These are phyloP conservation scores for Phylloporus sp. DNA, from an alignment of 768 basidiomycete species.

Conservation along the genomic window DNA sequence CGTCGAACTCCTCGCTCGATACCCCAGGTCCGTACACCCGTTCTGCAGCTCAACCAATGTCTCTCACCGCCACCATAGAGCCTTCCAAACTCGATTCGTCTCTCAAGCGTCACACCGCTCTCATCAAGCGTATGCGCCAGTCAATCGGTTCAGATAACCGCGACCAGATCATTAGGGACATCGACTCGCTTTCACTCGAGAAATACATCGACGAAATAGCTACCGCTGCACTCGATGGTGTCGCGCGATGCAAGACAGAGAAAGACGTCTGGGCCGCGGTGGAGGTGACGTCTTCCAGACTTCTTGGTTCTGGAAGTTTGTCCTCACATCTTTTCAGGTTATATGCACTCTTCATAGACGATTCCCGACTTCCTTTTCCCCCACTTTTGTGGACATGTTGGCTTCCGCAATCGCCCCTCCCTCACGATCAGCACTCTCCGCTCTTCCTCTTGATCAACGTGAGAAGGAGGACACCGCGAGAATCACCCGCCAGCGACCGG, in stretches of 20 bases:
- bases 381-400: conserved; percentile 58
- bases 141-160: conserved; percentile 77
- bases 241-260: conserved; percentile 84
- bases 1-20: conserved; percentile 46
- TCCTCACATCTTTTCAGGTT: conserved; percentile 45
- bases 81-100: conserved; percentile 85
- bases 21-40: conserved; percentile 42
- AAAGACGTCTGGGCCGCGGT: conserved; percentile 89
- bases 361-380: conserved; percentile 76
- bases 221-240: conserved; percentile 80
- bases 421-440: conserved; percentile 49
- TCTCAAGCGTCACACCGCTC: conserved; percentile 89
- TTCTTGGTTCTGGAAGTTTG: neutral
- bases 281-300: conserved; percentile 53
- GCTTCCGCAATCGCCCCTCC: conserved; percentile 55
- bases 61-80: conserved; percentile 39
- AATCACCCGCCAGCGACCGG: conserved; percentile 74
- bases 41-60: neutral
- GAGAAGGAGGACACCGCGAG: conserved; percentile 89
- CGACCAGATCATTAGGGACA: conserved; percentile 88
- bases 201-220: conserved; percentile 97
- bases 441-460: conserved; percentile 66
- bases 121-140: conserved; percentile 89
- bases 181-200: conserved; percentile 83
- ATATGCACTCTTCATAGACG: conserved; percentile 86